Base-by-base conservation (phyloP, 371 early-diverging fungal genomes). In the Dichotomocladium elegans region DNA sequence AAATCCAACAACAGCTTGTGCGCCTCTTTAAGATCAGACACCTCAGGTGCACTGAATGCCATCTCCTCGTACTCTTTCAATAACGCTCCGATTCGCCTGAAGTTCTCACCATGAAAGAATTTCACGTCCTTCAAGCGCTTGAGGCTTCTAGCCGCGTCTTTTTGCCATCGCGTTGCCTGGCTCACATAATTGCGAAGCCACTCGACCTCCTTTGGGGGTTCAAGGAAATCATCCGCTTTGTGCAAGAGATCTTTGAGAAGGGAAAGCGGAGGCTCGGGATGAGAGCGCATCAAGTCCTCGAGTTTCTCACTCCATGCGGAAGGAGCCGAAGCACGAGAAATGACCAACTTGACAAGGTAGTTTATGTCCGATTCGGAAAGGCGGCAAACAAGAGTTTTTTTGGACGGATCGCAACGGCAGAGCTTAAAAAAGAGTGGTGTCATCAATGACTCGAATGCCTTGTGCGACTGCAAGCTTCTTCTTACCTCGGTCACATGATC, bases 401-500 rank as follows among this genome's bases (percentile, higher is more conserved):
- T 58, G 1, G 69, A 57, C 8, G 40, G 17, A 31, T 71, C 74
- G 45, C 86, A 86, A 28, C 66, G 40, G 61, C 86, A 88, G 21
- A 82, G 61, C 81, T 83, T n/a, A n/a, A n/a, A n/a, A n/a, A n/a
- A n/a, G n/a, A n/a, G n/a, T n/a, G n/a, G n/a, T n/a, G n/a, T n/a
- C n/a, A n/a, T n/a, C n/a, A n/a, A n/a, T n/a, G n/a, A n/a, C n/a
- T n/a, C n/a, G n/a, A n/a, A n/a, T n/a, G n/a, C n/a, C n/a, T n/a
- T n/a, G n/a, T n/a, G n/a, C n/a, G n/a, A n/a, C n/a, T n/a, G n/a
- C n/a, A n/a, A n/a, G n/a, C n/a, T n/a, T n/a, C n/a, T n/a, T n/a
- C 44, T 56, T 74, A 82, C 83, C 69, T 83, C 80, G 9, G 69
- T 52, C 14, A 70, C 67, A 60, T 90, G 91, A 5, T 77, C 77